Evolutionary conservation across 2,329 filamentous ascomycete genomes (phyloP), one percentile per base, ranked within the genome.

Genomic region (Aspergillus piperis): DNA sequence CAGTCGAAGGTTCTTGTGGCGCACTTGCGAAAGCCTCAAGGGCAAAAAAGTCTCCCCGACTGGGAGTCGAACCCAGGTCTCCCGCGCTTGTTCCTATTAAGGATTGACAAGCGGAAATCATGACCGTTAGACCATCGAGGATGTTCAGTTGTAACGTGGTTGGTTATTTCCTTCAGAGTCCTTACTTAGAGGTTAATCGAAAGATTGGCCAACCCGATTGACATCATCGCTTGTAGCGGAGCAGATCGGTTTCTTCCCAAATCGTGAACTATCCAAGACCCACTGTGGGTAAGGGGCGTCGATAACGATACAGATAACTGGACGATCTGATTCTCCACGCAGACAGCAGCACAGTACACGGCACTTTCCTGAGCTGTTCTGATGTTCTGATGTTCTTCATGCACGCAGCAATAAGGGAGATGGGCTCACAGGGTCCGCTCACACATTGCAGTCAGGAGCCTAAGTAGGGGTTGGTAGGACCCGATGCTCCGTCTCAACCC

Each of bases 51-150:
- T 23, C 53, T 55, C 53, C 53, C 53, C 39, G 53, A 55, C 53
- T 55, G 53, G 53, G 53, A 55, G 53, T 55, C 53, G 53, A 55
- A 55, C 53, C 53, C 53, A 55, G 53, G 53, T 55, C 53, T 55
- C 53, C 53, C 53, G 53, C 53, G 53, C 53, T 55, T 55, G 53
- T 55, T 55, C 53, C 53, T 32, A 7, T 36, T 8, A n/a, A 32
- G 53, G 53, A 55, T 55, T 55, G 53, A 55, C 53, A 55, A 55
- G 53, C 53, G 53, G 53, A 55, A 55, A 55, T 55, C 53, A 55
- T 55, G 53, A 55, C 53, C 53, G 53, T 55, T 55, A 55, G 53
- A 55, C 53, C 53, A 55, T 55, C 53, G 39, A 55, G 53, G 53
- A 55, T 21, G 11, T 21, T 21, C 8, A 21, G 2, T 15, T 55